Conservation (phyloP, 192 early-diverging fungal species). For the Ambispora gerdemannii region DNA sequence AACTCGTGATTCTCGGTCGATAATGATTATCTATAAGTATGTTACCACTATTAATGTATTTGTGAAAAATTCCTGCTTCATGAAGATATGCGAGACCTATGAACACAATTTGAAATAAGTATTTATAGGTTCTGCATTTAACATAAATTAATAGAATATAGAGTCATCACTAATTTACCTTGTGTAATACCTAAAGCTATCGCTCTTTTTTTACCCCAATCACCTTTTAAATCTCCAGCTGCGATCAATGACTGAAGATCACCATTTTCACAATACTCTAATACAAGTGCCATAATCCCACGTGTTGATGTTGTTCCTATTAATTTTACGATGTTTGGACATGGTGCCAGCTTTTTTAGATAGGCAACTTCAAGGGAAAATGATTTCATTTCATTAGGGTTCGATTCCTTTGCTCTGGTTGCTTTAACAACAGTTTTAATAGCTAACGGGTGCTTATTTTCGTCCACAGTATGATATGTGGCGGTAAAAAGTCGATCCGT, state of each 20-base stretch:
- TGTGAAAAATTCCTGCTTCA: slow-evolving; percentile 31
- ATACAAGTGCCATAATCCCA: slow-evolving; percentile 13
- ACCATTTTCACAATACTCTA: slow-evolving; percentile 25
- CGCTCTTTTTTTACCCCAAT: slow-evolving; percentile 28
- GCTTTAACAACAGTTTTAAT: slow-evolving; percentile 24
- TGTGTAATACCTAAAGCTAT: slow-evolving; percentile 25
- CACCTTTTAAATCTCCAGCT: slow-evolving; percentile 5
- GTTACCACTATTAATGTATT: slow-evolving; percentile 28
- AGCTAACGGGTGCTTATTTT: not conserved
- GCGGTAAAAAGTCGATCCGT: slow-evolving; percentile 15
- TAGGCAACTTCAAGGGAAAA: slow-evolving; percentile 24
- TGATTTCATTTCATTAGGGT: not conserved
- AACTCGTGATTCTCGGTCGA: slow-evolving; percentile 30
- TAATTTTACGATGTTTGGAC: slow-evolving; percentile 27
- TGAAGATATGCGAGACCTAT: slow-evolving; percentile 27
- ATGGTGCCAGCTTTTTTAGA: slow-evolving; percentile 21
- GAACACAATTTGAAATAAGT: not conserved
- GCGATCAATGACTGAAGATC: slow-evolving; percentile 25
- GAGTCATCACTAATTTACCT: not conserved
- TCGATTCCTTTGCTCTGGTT: slow-evolving; percentile 4
- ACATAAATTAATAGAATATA: not conserved
- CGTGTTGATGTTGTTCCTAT: slow-evolving; percentile 11
- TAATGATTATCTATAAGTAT: slow-evolving; percentile 18
- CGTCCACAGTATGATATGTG: slow-evolving; percentile 7
- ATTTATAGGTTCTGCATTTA: not conserved